Percentiles rank a stretch among this genome's conserved stretches.
These are phyloP conservation scores for Ogataea nonfermentans DNA, from an alignment of 805 yeast genomes.

Conservation along the genomic window DNA sequence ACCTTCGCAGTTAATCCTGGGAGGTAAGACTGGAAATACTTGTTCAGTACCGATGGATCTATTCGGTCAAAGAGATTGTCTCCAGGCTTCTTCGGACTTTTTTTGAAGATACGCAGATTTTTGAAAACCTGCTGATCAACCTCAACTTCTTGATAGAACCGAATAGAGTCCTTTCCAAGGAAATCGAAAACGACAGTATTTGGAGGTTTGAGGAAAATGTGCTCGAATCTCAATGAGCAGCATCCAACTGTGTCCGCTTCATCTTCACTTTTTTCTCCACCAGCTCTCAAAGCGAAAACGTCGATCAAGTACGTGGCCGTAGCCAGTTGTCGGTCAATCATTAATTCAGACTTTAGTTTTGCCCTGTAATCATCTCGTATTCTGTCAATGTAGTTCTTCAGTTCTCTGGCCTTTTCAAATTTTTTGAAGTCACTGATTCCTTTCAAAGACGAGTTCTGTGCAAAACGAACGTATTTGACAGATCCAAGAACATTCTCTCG, in stretches of 20 bases:
- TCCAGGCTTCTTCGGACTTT: slow-evolving; percentile 85
- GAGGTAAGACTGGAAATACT: slow-evolving; percentile 86
- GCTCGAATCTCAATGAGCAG: slow-evolving; percentile 90
- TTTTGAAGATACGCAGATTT: slow-evolving; percentile 81
- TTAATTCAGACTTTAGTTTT: slow-evolving; percentile 67
- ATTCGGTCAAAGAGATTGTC: slow-evolving; percentile 90
- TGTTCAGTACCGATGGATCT: slow-evolving; percentile 79
- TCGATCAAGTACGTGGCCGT: slow-evolving; percentile 93
- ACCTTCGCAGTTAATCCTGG: slow-evolving; percentile 94
- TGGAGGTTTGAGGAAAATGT: slow-evolving; percentile 82
- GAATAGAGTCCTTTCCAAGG: slow-evolving; percentile 91
- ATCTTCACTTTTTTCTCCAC: slow-evolving; percentile 95
- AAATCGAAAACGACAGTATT: slow-evolving; percentile 85
- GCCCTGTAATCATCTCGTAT: slow-evolving; percentile 74
- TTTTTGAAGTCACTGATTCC: slow-evolving; percentile 89
- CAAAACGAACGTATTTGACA: slow-evolving; percentile 85
- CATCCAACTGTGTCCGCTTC: slow-evolving; percentile 99
- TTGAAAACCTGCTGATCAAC: slow-evolving; percentile 92
- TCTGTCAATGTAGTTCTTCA: slow-evolving; percentile 65
- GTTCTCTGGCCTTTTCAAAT: slow-evolving; percentile 89
- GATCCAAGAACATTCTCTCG: slow-evolving; percentile 84
- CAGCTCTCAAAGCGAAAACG: slow-evolving; percentile 92
- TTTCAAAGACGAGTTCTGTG: slow-evolving; percentile 85
- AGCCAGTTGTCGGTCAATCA: slow-evolving; percentile 89
- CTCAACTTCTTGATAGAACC: slow-evolving; percentile 88